These are phyloP conservation scores for Macrophomina tecta DNA, from an alignment of 2,329 filamentous ascomycete species.

Conservation along the genomic window DNA sequence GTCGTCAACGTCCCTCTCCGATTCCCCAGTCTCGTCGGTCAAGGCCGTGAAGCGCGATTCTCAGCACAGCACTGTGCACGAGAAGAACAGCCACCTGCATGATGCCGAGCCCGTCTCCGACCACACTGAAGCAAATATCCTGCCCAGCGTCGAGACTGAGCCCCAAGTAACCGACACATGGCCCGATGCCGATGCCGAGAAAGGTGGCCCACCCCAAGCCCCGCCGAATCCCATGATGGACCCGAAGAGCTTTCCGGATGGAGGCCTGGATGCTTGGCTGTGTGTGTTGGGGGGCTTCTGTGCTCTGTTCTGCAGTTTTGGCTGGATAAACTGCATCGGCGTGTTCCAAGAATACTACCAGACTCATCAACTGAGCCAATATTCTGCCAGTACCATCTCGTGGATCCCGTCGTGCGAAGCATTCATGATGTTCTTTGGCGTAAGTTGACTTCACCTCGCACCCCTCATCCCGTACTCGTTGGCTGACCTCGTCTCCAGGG, in stretches of 20 bases:
- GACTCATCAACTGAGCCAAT: conserved; percentile 46
- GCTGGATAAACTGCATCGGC: conserved; percentile 53
- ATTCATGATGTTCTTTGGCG: conserved; percentile 58
- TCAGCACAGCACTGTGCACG: conserved; percentile 4
- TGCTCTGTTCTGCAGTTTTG: conserved; percentile 43
- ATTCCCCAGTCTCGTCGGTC: conserved; percentile 12
- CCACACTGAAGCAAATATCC: conserved; percentile 26
- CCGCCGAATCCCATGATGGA: conserved; percentile 27
- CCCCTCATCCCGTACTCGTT: not conserved
- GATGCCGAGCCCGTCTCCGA: conserved; percentile 22
- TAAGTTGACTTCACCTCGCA: conserved; percentile 38
- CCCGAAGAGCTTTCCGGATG: conserved; percentile 40
- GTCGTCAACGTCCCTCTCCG: not conserved
- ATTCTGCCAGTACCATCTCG: conserved; percentile 49
- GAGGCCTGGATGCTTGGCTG: conserved; percentile 48
- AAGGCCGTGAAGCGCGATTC: conserved; percentile 16
- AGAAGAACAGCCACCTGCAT: conserved; percentile 10
- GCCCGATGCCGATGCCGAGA: conserved; percentile 18
- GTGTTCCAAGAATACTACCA: conserved; percentile 57
- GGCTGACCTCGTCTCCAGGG: conserved; percentile 47
- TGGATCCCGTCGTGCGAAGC: conserved; percentile 55
- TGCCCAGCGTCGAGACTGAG: conserved; percentile 18
- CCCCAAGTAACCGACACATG: conserved; percentile 1
- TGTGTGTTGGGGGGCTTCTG: conserved; percentile 48
- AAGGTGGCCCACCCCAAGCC: conserved; percentile 4